phyloP scores from a whole-genome alignment of 345 rosid species.

The Acer negundo region DNA sequence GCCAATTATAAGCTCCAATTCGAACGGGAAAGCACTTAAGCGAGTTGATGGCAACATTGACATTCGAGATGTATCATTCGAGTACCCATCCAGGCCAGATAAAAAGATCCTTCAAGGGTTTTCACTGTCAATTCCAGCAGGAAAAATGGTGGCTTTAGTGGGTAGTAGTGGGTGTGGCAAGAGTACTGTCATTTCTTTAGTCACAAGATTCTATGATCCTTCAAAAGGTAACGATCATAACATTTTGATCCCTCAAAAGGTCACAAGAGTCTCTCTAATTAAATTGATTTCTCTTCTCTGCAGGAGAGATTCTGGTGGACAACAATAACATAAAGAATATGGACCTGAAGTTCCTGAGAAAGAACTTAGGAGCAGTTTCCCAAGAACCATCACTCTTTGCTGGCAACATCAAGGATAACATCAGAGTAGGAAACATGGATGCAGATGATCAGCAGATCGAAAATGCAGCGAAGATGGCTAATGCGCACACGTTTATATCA shows the following conservation, averaged over 20 bases:
- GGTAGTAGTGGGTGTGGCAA: slow-evolving; percentile 74
- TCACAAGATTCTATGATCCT: slow-evolving; percentile 69
- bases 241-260: slow-evolving; percentile 47
- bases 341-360: slow-evolving; percentile 49
- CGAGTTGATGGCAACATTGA: slow-evolving; percentile 49
- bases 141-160: slow-evolving; percentile 56
- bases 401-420: slow-evolving; percentile 60
- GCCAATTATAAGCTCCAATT: slow-evolving; percentile 34
- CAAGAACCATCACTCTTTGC: slow-evolving; percentile 68
- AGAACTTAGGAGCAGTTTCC: slow-evolving; percentile 54
- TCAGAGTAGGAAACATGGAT: slow-evolving; percentile 59
- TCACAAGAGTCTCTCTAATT: slow-evolving; percentile 20
- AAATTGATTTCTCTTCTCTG: neutral
- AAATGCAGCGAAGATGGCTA: slow-evolving; percentile 55
- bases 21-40: slow-evolving; percentile 28
- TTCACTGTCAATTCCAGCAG: slow-evolving; percentile 59
- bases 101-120: slow-evolving; percentile 51
- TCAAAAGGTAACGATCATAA: slow-evolving; percentile 29
- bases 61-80: slow-evolving; percentile 41
- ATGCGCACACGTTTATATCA: slow-evolving; percentile 55
- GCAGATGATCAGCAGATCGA: slow-evolving; percentile 46
- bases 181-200: slow-evolving; percentile 57
- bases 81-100: slow-evolving; percentile 61
- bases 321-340: slow-evolving; percentile 53
- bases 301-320: slow-evolving; percentile 59